Evolutionary conservation across 768 basidiomycete species (phyloP).

Genomic region (Serendipita sp.): DNA sequence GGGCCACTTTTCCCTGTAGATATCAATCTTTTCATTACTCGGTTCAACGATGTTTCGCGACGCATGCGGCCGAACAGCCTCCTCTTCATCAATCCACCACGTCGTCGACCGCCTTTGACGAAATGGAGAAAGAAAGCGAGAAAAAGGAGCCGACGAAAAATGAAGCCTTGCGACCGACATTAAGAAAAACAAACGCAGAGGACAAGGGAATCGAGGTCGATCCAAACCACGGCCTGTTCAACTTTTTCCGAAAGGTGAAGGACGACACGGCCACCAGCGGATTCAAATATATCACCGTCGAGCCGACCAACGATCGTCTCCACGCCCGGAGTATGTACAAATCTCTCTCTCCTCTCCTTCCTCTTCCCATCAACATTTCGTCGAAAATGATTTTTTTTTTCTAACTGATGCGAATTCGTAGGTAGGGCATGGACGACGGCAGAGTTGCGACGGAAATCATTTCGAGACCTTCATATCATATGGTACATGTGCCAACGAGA

Average conservation of each 20-base stretch:
- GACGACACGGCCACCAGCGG: slow-evolving; percentile 29
- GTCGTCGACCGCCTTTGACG: too few relatives aligned
- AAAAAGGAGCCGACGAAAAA: neutral
- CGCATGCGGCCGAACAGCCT: neutral
- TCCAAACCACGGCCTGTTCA: slow-evolving; percentile 60
- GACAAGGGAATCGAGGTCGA: slow-evolving; percentile 26
- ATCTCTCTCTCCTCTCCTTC: too few relatives aligned
- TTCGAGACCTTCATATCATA: slow-evolving; percentile 82
- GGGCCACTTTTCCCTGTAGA: too few relatives aligned
- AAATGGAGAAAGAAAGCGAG: too few relatives aligned
- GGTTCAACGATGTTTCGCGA: neutral
- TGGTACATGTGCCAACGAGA: slow-evolving; percentile 89
- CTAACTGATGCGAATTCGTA: slow-evolving; percentile 20
- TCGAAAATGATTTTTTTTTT: slow-evolving; percentile 9
- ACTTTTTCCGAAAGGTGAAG: slow-evolving; percentile 52
- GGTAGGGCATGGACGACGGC: slow-evolving; percentile 77
- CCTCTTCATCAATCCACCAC: too few relatives aligned
- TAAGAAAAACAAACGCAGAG: neutral
- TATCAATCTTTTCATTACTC: too few relatives aligned
- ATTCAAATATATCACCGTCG: slow-evolving; percentile 37
- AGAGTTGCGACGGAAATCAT: slow-evolving; percentile 81
- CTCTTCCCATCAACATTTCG: slow-evolving; percentile 9
- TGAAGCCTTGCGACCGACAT: neutral
- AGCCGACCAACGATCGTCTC: slow-evolving; percentile 18
- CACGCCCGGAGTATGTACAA: slow-evolving; percentile 19